These are phyloP conservation scores for Thamnidium elegans DNA, from an alignment of 192 early-diverging fungal species.

Conservation along the genomic window DNA sequence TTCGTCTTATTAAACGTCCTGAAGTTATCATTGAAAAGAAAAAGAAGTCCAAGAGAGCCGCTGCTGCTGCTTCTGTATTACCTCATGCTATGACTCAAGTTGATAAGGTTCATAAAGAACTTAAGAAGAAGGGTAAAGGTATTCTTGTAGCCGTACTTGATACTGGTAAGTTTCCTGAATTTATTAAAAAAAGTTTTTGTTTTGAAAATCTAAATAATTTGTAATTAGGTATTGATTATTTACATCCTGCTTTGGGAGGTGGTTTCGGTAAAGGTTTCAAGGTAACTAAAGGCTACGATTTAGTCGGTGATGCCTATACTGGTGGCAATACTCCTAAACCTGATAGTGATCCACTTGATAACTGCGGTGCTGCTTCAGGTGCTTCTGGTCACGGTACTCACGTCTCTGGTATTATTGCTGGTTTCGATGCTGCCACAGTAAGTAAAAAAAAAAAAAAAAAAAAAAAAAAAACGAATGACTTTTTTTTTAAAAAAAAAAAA, in stretches of 20 bases:
- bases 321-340: background rate
- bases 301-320: slow-evolving; percentile 24
- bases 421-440: background rate
- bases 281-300: slow-evolving; percentile 53
- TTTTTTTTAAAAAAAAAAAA: slow-evolving; percentile 10
- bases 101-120: slow-evolving; percentile 44
- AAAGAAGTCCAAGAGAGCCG: background rate
- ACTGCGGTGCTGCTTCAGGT: slow-evolving; percentile 3
- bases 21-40: background rate
- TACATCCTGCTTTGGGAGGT: slow-evolving; percentile 62
- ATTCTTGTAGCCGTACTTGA: slow-evolving; percentile 69
- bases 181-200: background rate
- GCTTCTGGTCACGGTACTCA: slow-evolving; percentile 48
- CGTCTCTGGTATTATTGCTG: slow-evolving; percentile 43
- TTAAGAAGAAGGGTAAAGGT: slow-evolving; percentile 59
- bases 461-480: background rate
- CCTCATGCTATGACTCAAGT: slow-evolving; percentile 61
- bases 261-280: slow-evolving; percentile 60
- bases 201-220: background rate
- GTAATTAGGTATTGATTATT: slow-evolving; percentile 51
- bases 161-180: slow-evolving; percentile 40
- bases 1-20: slow-evolving; percentile 20
- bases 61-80: slow-evolving; percentile 6
- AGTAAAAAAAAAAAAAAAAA: background rate
- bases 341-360: slow-evolving; percentile 24